Evolutionary conservation across 148 eudicot genomes (phyloP).

Genomic region (Rhododendron mucronatum): DNA sequence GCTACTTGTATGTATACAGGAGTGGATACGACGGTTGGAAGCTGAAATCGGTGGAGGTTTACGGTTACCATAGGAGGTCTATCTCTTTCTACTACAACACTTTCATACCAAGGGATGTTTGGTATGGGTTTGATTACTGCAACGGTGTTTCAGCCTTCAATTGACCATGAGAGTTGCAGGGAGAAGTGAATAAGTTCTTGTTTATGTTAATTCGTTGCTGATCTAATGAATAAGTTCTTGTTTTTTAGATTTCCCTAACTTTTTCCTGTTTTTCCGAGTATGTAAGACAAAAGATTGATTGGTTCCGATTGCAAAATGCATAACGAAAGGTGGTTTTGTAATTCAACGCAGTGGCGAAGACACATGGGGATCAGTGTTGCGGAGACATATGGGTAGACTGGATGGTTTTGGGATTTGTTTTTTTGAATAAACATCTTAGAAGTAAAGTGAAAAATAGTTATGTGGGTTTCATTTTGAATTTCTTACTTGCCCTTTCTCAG

Average conservation of each 20-base stretch:
- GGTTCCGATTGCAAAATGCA: background rate
- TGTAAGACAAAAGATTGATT: too few relatives aligned
- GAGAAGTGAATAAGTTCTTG: background rate
- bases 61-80: conserved; percentile 17
- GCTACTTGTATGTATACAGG: conserved; percentile 44
- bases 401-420: background rate
- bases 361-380: background rate
- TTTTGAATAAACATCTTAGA: too few relatives aligned
- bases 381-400: too few relatives aligned
- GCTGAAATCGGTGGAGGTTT: conserved; percentile 26
- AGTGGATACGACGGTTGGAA: conserved; percentile 56
- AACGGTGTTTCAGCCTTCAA: conserved; percentile 13
- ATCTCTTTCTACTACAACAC: conserved; percentile 31
- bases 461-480: too few relatives aligned
- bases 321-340: too few relatives aligned
- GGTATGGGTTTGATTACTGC: conserved; percentile 48
- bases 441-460: too few relatives aligned
- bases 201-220: too few relatives aligned
- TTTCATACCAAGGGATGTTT: conserved; percentile 24
- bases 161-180: background rate
- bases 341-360: background rate
- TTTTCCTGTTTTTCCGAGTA: background rate
- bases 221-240: background rate
- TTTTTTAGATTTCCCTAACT: background rate
- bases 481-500: too few relatives aligned